These are phyloP conservation scores for Leccinum arenicola DNA, from an alignment of 768 basidiomycete species.

Conservation along the genomic window DNA sequence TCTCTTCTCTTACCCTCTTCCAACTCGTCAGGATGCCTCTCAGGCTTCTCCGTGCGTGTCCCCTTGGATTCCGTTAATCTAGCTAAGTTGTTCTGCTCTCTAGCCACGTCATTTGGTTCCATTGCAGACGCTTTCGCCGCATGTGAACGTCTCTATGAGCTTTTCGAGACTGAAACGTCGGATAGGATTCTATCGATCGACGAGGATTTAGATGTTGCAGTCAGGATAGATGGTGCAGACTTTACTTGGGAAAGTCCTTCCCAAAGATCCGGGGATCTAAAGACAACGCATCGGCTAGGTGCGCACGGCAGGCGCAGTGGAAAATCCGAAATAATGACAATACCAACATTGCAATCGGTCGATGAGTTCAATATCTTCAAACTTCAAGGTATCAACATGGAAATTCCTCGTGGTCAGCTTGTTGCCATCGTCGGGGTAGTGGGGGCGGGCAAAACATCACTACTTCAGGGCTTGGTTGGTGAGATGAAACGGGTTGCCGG, in stretches of 20 bases:
- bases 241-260: constrained; percentile 89
- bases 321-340: constrained; percentile 16
- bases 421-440: constrained; percentile 83
- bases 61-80: neutral
- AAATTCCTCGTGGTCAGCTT: constrained; percentile 72
- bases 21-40: constrained; percentile 78
- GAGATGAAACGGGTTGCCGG: constrained; percentile 79
- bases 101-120: constrained; percentile 69
- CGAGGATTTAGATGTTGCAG: constrained; percentile 52
- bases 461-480: constrained; percentile 73
- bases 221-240: constrained; percentile 63
- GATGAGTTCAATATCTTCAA: constrained; percentile 52
- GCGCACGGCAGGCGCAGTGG: constrained; percentile 5
- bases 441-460: constrained; percentile 53
- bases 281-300: constrained; percentile 6
- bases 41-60: constrained; percentile 56
- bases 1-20: constrained; percentile 47
- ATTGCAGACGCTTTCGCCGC: constrained; percentile 86
- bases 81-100: constrained; percentile 1
- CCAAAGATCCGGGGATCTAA: constrained; percentile 39
- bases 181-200: constrained; percentile 58
- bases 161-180: constrained; percentile 82
- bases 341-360: constrained; percentile 31
- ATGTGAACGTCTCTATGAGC: constrained; percentile 66
- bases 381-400: constrained; percentile 59